Base-by-base conservation (phyloP, 2,329 filamentous ascomycete genomes). In the Diaporthe sp. region DNA sequence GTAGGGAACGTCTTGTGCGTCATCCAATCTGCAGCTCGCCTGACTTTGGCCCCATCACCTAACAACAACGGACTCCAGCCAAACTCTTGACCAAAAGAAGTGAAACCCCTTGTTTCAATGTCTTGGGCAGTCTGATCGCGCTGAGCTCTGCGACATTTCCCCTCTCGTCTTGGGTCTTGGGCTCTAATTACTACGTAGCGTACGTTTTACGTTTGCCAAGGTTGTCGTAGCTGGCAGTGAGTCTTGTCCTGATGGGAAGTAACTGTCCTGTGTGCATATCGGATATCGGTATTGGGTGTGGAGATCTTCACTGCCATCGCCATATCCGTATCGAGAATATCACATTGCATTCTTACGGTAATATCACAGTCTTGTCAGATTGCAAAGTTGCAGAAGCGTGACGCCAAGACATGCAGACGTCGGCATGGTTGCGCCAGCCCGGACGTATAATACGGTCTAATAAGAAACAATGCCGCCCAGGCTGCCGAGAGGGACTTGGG, bases 11-110 rank as follows among this genome's bases (percentile, higher is more conserved):
- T 66, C 58, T 73, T 44, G 47, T 74, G 47, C 72, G 68, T 74
- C 72, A 71, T 53, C 68, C 55, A 68, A 53, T 68, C 63, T 68
- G 32, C 63, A 15, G 50, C 58, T 56, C 70, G 25, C 56, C 56
- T 61, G 56, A 65, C 44, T 25, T 25, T 32, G 30, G 68, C 51
- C 59, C 53, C 27, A 66, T 71, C n/a, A 44, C 30, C 50, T 2
- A 27, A 5, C 5, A n/a, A 50, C 27, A 50, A 53, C 25, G 25
- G 13, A 50, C 32, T 65, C 32, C 13, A 30, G 47, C 32, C 37
- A n/a, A 10, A 9, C 32, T 68, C 32, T 53, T 68, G 32, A 68
- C 63, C 47, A 15, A 35, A 25, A 53, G 35, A 30, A 30, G 39
- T 63, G 63, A 53, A 53, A 51, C 32, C 47, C 44, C 63, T 15